Base-by-base conservation (phyloP, 192 early-diverging fungal genomes). In the Dissophora ornata region DNA sequence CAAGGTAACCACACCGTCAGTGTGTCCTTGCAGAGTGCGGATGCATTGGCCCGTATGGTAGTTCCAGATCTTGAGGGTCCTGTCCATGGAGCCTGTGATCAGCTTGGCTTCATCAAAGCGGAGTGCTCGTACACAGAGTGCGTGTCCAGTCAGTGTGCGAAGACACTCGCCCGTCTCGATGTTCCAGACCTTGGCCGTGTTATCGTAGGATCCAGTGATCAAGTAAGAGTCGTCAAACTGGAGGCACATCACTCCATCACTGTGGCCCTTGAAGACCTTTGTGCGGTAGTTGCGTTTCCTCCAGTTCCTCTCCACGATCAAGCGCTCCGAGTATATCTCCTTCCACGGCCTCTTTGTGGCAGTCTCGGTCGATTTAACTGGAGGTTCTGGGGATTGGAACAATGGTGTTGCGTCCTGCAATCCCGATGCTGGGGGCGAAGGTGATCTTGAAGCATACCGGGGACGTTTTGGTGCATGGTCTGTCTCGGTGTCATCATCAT, bases 61-160 rank as follows among this genome's bases (percentile, higher is more conserved):
- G 73, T 92, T 91, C 97, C 97, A 99, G 40, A 99, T 94, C 56
- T 90, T 87, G 18, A 99, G 82, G 0, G 96, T 97, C 18, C 89
- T 81, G 68, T 99, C 97, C 82, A 96, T 89, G 13, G 96, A 96
- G 26, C 95, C 94, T 18, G 94, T 93, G n/a, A 99, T 88, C 33
- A 99, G 86, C 83, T 95, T 97, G 64, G 84, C 86, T 47, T 98
- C 93, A 80, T 99, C 97, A 79, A 98, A 96, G 56, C 96, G 94
- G 12, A 98, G 82, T 3, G 93, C 93, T 16, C 92, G 89, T 7
- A 99, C 90, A 44, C 92, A 89, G 47, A 90, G 86, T 7, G 88
- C 90, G 80, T 98, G 96, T 29, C 97, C 97, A 3, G 77, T 85
- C 2, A 98, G 84, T 9, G 89, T 84, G 34, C 89, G 88, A 21